These are phyloP conservation scores for Corchorus capsularis DNA, from an alignment of 345 rosid species.

Conservation along the genomic window DNA sequence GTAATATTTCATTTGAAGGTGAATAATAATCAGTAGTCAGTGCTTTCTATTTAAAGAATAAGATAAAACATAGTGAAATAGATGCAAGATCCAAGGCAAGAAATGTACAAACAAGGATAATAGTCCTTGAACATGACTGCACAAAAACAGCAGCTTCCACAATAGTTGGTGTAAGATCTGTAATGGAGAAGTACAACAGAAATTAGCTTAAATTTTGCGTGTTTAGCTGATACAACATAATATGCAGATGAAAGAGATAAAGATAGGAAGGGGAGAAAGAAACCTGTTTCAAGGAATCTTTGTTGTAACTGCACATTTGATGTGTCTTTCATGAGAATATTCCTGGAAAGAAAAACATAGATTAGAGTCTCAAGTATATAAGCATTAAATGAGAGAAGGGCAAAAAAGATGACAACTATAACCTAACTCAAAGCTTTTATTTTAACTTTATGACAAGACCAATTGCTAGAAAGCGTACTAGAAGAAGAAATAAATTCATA, in stretches of 20 bases:
- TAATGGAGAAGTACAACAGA: slow-evolving; percentile 24
- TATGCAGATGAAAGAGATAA: background rate
- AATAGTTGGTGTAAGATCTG: slow-evolving; percentile 50
- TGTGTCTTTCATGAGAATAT: slow-evolving; percentile 46
- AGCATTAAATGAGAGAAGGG: background rate
- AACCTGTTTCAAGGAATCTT: slow-evolving; percentile 59
- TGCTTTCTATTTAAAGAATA: background rate
- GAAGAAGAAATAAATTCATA: background rate
- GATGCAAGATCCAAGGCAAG: slow-evolving; percentile 40
- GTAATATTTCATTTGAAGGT: background rate
- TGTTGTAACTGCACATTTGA: slow-evolving; percentile 56
- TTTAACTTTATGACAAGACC: background rate
- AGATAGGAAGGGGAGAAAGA: background rate
- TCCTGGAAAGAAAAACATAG: slow-evolving; percentile 47
- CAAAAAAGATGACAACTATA: background rate
- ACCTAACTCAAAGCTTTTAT: background rate
- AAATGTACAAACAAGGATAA: slow-evolving; percentile 97
- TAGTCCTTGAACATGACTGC: slow-evolving; percentile 61
- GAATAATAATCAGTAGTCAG: background rate
- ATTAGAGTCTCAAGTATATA: background rate
- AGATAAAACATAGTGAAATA: slow-evolving; percentile 2
- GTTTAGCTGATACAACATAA: slow-evolving; percentile 1
- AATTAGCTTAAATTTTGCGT: background rate
- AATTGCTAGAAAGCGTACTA: background rate
- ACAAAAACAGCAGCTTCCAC: slow-evolving; percentile 46